Conservation (phyloP, 345 rosid genomes). For the Salix arbutifolia region DNA sequence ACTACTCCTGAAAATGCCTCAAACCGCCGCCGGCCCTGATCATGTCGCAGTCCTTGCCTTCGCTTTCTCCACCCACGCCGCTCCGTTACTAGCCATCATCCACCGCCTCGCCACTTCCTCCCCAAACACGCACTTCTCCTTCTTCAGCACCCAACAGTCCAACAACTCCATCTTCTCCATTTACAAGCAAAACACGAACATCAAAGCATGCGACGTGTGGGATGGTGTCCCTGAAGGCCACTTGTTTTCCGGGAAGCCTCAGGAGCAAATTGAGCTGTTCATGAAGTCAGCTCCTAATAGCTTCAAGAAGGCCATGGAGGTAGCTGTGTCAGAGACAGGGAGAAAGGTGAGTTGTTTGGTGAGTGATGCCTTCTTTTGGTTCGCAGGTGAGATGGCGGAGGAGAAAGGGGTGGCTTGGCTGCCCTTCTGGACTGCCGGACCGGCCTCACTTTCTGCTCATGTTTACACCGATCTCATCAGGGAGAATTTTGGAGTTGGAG, state of each 20-base stretch:
- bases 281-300: conserved; percentile 27
- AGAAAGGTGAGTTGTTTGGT: conserved; percentile 34
- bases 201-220: conserved; percentile 22
- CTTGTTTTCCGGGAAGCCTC: conserved; percentile 24
- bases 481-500: conserved; percentile 7
- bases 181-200: background rate
- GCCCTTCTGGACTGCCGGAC: conserved; percentile 19
- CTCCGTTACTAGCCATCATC: conserved; percentile 34
- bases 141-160: conserved; percentile 25
- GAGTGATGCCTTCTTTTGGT: conserved; percentile 32
- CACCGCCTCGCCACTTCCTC: conserved; percentile 28
- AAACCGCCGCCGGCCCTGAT: conserved; percentile 26
- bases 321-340: conserved; percentile 31
- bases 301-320: conserved; percentile 31
- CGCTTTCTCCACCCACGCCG: conserved; percentile 40
- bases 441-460: conserved; percentile 20
- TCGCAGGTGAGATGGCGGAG: conserved; percentile 18
- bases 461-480: conserved; percentile 24
- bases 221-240: conserved; percentile 34
- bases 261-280: conserved; percentile 39
- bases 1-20: conserved; percentile 1
- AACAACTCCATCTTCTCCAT: conserved; percentile 13
- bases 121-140: conserved; percentile 36
- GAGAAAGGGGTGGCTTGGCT: conserved; percentile 23
- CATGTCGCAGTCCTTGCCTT: conserved; percentile 45